Percentiles rank a stretch among this genome's conserved stretches.
phyloP scores from a whole-genome alignment of 1,139 yeast species.

The Keqinozyma sinolaborantium region DNA sequence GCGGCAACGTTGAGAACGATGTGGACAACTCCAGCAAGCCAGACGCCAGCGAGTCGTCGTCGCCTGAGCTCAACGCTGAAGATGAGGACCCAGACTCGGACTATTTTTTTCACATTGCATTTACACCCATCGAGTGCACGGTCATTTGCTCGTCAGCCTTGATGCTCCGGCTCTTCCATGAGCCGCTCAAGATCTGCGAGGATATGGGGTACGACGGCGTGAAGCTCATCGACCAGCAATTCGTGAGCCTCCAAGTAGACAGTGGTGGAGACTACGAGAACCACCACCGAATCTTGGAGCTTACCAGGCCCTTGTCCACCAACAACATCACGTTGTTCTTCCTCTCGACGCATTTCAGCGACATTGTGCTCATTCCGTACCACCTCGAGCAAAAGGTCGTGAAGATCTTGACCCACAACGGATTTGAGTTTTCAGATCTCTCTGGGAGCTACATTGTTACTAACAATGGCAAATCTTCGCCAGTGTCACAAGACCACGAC shows the following conservation, averaged over 20 bases:
- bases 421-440: slow-evolving; percentile 43
- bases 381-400: slow-evolving; percentile 42
- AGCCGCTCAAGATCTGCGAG: slow-evolving; percentile 28
- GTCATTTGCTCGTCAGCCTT: slow-evolving; percentile 43
- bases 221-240: slow-evolving; percentile 42
- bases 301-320: slow-evolving; percentile 58
- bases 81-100: slow-evolving; percentile 20
- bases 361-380: slow-evolving; percentile 60
- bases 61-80: slow-evolving; percentile 12
- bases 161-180: slow-evolving; percentile 32
- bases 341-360: slow-evolving; percentile 63
- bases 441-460: slow-evolving; percentile 29
- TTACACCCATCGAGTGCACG: slow-evolving; percentile 56
- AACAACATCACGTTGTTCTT: slow-evolving; percentile 61
- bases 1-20: slow-evolving; percentile 14
- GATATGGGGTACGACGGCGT: slow-evolving; percentile 30
- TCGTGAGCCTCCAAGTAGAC: slow-evolving; percentile 56
- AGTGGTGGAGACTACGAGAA: slow-evolving; percentile 56
- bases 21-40: slow-evolving; percentile 22
- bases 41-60: too few species aligned
- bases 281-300: slow-evolving; percentile 52
- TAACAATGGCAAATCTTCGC: slow-evolving; percentile 3
- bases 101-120: slow-evolving; percentile 50
- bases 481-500: slow-evolving; percentile 3
- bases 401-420: slow-evolving; percentile 36